Evolutionary conservation across 2,329 filamentous ascomycete species (phyloP).

Genomic region (Hypoxylon sp.): DNA sequence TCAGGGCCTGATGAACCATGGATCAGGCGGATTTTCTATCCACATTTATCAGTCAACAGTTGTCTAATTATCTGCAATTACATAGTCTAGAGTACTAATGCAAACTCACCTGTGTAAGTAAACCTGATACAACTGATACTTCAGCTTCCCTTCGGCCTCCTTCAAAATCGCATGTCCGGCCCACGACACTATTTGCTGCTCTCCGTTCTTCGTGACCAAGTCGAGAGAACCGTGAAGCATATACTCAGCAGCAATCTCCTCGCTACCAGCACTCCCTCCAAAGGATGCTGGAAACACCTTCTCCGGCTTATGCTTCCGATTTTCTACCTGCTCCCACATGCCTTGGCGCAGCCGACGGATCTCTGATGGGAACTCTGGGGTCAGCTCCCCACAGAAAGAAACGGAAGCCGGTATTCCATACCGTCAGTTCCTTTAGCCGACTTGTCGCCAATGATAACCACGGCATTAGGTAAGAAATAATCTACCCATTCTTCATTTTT

Average conservation of each 20-base stretch:
- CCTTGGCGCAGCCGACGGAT: conserved; percentile 57
- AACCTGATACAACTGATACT: conserved; percentile 53
- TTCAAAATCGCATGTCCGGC: conserved; percentile 50
- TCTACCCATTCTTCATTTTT: conserved; percentile 60
- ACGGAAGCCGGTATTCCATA: conserved; percentile 29
- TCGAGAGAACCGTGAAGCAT: conserved; percentile 52
- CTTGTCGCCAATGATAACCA: conserved; percentile 58
- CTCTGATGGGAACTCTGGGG: conserved; percentile 50
- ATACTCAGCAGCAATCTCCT: conserved; percentile 51
- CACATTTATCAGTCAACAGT: background rate
- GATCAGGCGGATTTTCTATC: conserved; percentile 6
- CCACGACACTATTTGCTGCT: conserved; percentile 48
- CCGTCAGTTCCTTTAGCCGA: conserved; percentile 55
- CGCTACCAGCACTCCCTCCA: conserved; percentile 22
- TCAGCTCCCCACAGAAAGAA: background rate
- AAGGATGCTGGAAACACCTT: conserved; percentile 60
- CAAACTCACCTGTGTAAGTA: conserved; percentile 49
- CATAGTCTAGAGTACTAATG: background rate
- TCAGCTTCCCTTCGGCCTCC: conserved; percentile 44
- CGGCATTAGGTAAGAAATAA: conserved; percentile 59
- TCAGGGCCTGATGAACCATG: background rate
- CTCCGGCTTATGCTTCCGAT: conserved; percentile 57
- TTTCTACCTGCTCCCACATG: conserved; percentile 60
- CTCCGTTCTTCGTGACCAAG: conserved; percentile 43
- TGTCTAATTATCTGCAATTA: background rate